These are phyloP conservation scores for Phalaenopsis aphrodite DNA, from an alignment of 106 monocot species.

Conservation along the genomic window DNA sequence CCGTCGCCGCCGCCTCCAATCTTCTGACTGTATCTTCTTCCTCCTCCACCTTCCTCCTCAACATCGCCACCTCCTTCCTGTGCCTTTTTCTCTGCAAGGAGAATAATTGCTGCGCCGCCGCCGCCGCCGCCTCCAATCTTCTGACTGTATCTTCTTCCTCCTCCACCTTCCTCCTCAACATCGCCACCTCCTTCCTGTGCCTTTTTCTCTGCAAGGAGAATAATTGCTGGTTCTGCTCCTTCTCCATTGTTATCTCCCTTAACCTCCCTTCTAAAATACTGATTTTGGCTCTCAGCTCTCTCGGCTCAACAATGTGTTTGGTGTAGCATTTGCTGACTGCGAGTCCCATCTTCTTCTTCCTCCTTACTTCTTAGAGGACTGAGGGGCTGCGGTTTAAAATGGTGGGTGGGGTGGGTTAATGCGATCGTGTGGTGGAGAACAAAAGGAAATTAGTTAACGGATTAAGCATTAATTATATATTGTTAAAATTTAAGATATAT, in stretches of 20 bases:
- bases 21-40: constrained; percentile 30
- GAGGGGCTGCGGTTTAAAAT: background rate
- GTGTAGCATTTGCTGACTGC: background rate
- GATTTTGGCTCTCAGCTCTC: background rate
- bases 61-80: constrained; percentile 1
- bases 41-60: constrained; percentile 39
- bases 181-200: background rate
- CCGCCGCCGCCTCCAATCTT: constrained; percentile 23
- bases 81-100: background rate
- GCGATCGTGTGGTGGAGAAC: background rate
- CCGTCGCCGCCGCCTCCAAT: constrained; percentile 19
- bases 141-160: constrained; percentile 35
- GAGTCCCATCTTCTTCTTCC: background rate
- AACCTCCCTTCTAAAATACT: constrained; percentile 35
- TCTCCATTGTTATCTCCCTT: background rate
- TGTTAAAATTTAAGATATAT: too few species aligned
- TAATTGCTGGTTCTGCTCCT: constrained; percentile 29
- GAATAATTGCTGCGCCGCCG: constrained; percentile 14
- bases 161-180: constrained; percentile 33
- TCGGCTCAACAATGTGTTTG: background rate
- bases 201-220: constrained; percentile 5
- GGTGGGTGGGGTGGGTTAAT: background rate
- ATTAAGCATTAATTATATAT: too few species aligned
- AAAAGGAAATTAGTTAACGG: too few species aligned
- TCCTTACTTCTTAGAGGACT: background rate